Base-by-base conservation (phyloP, 306 rosid species). In the Styphnolobium japonicum region DNA sequence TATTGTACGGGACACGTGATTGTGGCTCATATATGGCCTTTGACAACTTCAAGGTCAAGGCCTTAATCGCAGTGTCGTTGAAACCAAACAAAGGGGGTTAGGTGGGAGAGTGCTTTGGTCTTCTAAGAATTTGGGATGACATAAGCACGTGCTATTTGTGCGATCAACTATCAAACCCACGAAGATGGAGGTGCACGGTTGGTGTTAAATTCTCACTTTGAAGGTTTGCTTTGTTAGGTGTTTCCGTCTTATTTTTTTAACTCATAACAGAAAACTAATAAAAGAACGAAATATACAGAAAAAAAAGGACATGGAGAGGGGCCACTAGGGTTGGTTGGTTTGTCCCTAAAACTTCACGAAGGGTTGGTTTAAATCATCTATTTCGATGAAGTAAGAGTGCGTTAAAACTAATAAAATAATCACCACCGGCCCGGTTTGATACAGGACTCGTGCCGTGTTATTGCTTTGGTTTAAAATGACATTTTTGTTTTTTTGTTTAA, bases 201-300 rank as follows among this genome's bases (percentile, higher is more conserved):
- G 81, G 82, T 43, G 46, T 49, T 46, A 7, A 37, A 53, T 78
- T 64, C 73, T 15, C 71, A 10, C 85, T 74, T 81, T 74, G 78
- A 83, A 70, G 81, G 83, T 69, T 53, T 73, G 83, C 19, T 82
- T 80, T 51, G 57, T 77, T 82, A 33, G 79, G 78, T 82, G 31
- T 21, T 39, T 16, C 2, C 27, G 22, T 9, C 40, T 45, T 23
- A 19, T 11, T 7, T 23, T 48, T n/a, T 10, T 10, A 2, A 3
- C 31, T 27, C 1, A 27, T 27, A 27, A 27, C 31, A 27, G 31
- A 27, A 27, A 42, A 42, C 48, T 42, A 2, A 10, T 1, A 42
- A 42, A 11, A 42, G 1, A 67, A 67, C 5, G n/a, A 77, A 31
- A 48, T 14, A 21, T 33, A 3, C 6, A 16, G 5, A 56, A 15